Evolutionary conservation across 2,329 filamentous ascomycete genomes (phyloP), one percentile per base, ranked within the genome.

Genomic region (Aspergillus fischeri): DNA sequence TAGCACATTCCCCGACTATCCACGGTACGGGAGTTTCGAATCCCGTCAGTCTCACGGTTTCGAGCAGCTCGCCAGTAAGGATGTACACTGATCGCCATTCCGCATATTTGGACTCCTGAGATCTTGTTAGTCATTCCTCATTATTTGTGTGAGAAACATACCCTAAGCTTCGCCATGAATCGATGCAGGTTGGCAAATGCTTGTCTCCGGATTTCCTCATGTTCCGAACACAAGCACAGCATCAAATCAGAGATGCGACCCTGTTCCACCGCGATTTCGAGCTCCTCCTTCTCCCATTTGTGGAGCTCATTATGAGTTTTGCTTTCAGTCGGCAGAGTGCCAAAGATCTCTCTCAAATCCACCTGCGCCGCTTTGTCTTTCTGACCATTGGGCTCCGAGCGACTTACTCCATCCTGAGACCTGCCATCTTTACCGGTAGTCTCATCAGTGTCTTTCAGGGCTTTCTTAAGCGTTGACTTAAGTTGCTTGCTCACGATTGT

Each of bases 1-100:
- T 81, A 7, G 91, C 87, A 65, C 96, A 94, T 10, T 88, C 84
- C n/a, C 86, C 83, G 5, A 91, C 85, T 11, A 91, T 81, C 59
- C 87, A 91, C 0, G 92, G 88, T 3, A 95, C 78, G 1, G 88
- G 82, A 3, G 76, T 76, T 7, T 77, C 74, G 47, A 84, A 77
- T 49, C 88, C 81, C 38, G 78, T 70, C 7, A 77, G 70, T 55
- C 80, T 81, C 11, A 84, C 83, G 0, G 92, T 94, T 72, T 97
- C 92, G 14, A 86, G 81, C 6, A 95, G 73, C 73, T 96, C 92
- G 56, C 86, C 89, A 1, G 94, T 80, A 3, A 97, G 81, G 9
- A 96, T 80, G 78, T 89, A 92, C 4, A 92, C 77, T 59, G 92
- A 88, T 41, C 90, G 86, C 67, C 86, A 88, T 67, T 95, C 91